Conservation (phyloP, 495 filamentous ascomycete genomes). For the Friedmanniomyces endolithicus region DNA sequence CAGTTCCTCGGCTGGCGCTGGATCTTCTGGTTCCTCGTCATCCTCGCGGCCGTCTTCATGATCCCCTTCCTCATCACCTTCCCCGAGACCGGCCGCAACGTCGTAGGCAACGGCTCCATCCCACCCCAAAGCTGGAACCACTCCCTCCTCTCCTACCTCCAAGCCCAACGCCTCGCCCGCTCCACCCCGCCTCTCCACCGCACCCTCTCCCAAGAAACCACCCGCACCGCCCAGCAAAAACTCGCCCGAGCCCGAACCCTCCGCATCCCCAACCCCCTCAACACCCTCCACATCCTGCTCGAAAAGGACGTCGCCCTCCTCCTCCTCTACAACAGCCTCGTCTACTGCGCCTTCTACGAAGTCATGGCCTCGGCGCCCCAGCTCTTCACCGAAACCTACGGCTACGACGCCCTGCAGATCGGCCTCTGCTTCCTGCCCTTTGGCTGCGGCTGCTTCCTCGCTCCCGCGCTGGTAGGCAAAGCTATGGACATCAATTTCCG, state of each 20-base stretch:
- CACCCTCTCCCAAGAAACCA: constrained; percentile 13
- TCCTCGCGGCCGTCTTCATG: constrained; percentile 29
- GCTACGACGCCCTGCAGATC: constrained; percentile 53
- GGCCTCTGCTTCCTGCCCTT: constrained; percentile 42
- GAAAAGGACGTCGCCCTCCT: constrained; percentile 54
- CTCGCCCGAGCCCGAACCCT: constrained; percentile 38
- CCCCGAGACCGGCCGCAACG: constrained; percentile 23
- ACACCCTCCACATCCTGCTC: constrained; percentile 50
- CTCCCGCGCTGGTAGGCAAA: constrained; percentile 22
- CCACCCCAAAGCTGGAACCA: constrained; percentile 32
- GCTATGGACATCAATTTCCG: constrained; percentile 34
- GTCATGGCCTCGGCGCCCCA: constrained; percentile 46
- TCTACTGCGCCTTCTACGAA: constrained; percentile 46
- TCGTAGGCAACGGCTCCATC: constrained; percentile 32
- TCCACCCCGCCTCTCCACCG: constrained; percentile 22
- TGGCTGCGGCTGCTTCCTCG: constrained; percentile 20
- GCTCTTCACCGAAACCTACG: constrained; percentile 50
- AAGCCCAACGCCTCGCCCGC: constrained; percentile 15
- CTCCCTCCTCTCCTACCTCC: constrained; percentile 30
- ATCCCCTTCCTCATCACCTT: constrained; percentile 22
- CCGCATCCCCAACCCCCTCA: constrained; percentile 56
- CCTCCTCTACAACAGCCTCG: constrained; percentile 42
- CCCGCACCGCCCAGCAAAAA: constrained; percentile 18
- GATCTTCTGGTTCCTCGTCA: constrained; percentile 29
- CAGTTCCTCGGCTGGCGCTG: constrained; percentile 26